These are phyloP conservation scores for Crithidia fasciculata DNA, from an alignment of 208 protist genomes.

Conservation along the genomic window DNA sequence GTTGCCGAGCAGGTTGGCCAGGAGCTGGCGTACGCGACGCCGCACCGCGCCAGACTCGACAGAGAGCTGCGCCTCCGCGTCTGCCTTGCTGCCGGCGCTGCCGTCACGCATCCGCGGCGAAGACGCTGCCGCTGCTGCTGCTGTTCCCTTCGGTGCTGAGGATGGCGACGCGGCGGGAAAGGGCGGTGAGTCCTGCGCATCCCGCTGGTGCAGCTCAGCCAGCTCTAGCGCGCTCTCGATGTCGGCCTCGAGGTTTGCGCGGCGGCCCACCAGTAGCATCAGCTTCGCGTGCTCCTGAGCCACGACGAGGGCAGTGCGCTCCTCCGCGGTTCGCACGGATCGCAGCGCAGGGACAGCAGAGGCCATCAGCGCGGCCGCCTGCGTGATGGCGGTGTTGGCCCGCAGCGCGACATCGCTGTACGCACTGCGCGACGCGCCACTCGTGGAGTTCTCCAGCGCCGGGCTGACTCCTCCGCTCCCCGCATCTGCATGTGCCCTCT, in stretches of 20 bases:
- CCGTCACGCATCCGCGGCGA: constrained; percentile 5
- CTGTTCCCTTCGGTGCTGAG: neutral
- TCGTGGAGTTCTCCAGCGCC: no score
- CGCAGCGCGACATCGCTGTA: neutral
- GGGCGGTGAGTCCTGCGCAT: neutral
- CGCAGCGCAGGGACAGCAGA: constrained; percentile 1
- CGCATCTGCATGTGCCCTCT: no score
- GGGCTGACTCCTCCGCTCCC: no score
- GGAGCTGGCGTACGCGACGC: constrained; percentile 18
- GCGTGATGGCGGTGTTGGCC: constrained; percentile 8
- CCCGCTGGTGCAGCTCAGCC: constrained; percentile 6
- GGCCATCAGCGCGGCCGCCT: constrained; percentile 22
- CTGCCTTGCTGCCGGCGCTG: constrained; percentile 10
- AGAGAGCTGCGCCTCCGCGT: constrained; percentile 7
- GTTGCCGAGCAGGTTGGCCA: constrained; percentile 22
- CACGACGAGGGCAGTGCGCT: constrained; percentile 57
- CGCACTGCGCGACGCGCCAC: neutral
- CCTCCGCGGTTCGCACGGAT: constrained; percentile 38
- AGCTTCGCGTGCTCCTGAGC: constrained; percentile 71
- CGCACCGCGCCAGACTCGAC: constrained; percentile 19
- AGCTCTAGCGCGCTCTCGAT: constrained; percentile 51
- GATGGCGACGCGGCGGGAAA: no score
- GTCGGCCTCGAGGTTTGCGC: constrained; percentile 62
- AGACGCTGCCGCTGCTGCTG: neutral
- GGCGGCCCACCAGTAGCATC: constrained; percentile 77